Percentiles rank a stretch among this genome's conserved stretches.
phyloP scores from a whole-genome alignment of 2,329 filamentous ascomycete genomes.

The Trichoderma atrobrunneum region DNA sequence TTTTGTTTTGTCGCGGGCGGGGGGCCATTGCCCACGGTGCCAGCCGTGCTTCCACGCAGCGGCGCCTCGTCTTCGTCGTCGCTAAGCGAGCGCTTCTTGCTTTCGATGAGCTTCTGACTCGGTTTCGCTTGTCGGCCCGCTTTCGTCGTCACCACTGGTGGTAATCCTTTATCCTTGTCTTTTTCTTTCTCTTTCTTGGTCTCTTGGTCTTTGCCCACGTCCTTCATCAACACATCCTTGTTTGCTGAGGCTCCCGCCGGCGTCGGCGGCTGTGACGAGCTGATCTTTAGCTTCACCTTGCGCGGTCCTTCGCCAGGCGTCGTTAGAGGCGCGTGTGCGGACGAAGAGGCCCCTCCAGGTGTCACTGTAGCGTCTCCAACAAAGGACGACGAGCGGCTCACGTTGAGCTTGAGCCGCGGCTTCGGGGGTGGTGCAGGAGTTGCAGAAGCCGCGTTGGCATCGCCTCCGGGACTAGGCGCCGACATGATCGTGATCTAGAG shows the following conservation, averaged over 20 bases:
- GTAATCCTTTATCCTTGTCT: conserved; percentile 10
- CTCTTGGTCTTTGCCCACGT: conserved; percentile 14
- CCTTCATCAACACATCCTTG: background rate
- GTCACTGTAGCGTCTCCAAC: conserved; percentile 29
- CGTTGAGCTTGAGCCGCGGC: conserved; percentile 41
- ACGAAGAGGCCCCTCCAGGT: conserved; percentile 17
- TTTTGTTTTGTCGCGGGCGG: conserved; percentile 43
- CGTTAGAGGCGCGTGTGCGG: conserved; percentile 8
- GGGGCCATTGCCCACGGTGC: conserved; percentile 34
- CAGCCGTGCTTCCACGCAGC: conserved; percentile 45
- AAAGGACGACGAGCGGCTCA: conserved; percentile 37
- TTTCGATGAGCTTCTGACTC: conserved; percentile 54
- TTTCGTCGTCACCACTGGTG: conserved; percentile 49
- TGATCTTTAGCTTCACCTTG: conserved; percentile 44
- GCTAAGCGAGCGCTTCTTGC: conserved; percentile 60
- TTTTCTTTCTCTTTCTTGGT: conserved; percentile 1
- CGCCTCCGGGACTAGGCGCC: conserved; percentile 25
- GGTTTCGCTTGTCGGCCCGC: conserved; percentile 59
- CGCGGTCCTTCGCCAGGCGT: conserved; percentile 35
- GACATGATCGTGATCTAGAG: conserved; percentile 28
- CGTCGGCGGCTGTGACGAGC: conserved; percentile 38
- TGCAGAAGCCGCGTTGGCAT: conserved; percentile 26
- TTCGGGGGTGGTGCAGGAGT: conserved; percentile 32
- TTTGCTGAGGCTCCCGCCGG: conserved; percentile 28
- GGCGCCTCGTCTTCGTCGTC: conserved; percentile 48